Conservation (phyloP, 1,139 yeast genomes). For the Citeromyces siamensis region DNA sequence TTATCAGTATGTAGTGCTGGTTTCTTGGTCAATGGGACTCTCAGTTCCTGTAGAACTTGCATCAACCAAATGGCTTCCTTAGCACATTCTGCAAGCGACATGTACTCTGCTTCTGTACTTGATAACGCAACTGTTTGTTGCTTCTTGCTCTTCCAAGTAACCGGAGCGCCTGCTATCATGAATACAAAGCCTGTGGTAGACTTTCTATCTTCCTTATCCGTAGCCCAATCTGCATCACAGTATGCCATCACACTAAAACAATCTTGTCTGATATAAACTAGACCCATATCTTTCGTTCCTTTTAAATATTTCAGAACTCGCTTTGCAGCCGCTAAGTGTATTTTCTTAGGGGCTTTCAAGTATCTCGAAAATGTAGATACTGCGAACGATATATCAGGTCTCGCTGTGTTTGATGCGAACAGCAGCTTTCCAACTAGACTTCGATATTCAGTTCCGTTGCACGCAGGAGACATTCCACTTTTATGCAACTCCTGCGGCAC, state of each 20-base stretch:
- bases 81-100: conserved; percentile 1
- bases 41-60: background rate
- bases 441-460: conserved; percentile 2
- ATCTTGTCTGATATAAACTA: conserved; percentile 4
- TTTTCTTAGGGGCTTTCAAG: background rate
- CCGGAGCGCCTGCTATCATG: conserved; percentile 2
- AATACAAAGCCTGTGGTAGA: conserved; percentile 9
- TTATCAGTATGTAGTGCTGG: conserved; percentile 8
- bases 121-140: conserved; percentile 2
- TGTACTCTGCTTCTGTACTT: conserved; percentile 1
- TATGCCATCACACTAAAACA: conserved; percentile 6
- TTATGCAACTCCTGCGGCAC: conserved; percentile 1
- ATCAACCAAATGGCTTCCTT: conserved; percentile 1
- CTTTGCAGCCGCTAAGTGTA: conserved; percentile 8
- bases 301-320: conserved; percentile 9
- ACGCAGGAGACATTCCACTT: background rate
- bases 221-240: conserved; percentile 10
- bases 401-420: background rate
- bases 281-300: conserved; percentile 7
- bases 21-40: background rate
- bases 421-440: conserved; percentile 2
- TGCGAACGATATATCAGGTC: conserved; percentile 1
- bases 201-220: conserved; percentile 7
- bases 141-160: conserved; percentile 1
- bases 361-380: background rate